A percentile compares a stretch with the other conserved stretches of the same genome.
These are phyloP conservation scores for Claviceps capensis DNA, from an alignment of 2,329 filamentous ascomycete genomes.

Conservation along the genomic window DNA sequence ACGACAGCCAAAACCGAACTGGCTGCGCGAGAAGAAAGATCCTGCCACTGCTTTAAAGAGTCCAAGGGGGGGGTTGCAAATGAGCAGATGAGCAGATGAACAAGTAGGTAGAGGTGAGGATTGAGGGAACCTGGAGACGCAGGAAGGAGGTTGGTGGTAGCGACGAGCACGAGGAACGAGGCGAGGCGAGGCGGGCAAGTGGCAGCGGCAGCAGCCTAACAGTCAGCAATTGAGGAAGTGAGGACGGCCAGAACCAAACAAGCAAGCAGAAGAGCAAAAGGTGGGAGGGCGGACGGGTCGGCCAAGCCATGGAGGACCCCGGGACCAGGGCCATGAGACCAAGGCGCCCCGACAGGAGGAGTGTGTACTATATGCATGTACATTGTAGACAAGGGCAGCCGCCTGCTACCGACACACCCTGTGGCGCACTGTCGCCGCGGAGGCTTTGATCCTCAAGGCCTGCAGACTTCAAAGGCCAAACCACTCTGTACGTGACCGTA, in stretches of 20 bases:
- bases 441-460: too few relatives aligned
- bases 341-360: slow-evolving; percentile 2
- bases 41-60: background rate
- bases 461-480: too few relatives aligned
- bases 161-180: slow-evolving; percentile 1
- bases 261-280: slow-evolving; percentile 1
- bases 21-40: background rate
- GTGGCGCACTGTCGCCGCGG: too few relatives aligned
- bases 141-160: slow-evolving; percentile 5
- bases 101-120: slow-evolving; percentile 2
- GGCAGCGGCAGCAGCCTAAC: slow-evolving; percentile 1
- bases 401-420: background rate
- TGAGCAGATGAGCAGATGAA: background rate
- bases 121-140: background rate
- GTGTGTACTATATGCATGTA: background rate
- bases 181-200: background rate
- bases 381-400: slow-evolving; percentile 1
- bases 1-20: background rate
- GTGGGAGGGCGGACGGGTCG: slow-evolving; percentile 1
- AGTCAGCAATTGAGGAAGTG: too few relatives aligned
- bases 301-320: slow-evolving; percentile 4
- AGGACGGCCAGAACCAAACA: background rate
- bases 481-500: too few relatives aligned
- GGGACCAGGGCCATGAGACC: slow-evolving; percentile 3
- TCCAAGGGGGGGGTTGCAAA: background rate